Evolutionary conservation across 768 basidiomycete genomes (phyloP).

Genomic region (Auricularia cornea): DNA sequence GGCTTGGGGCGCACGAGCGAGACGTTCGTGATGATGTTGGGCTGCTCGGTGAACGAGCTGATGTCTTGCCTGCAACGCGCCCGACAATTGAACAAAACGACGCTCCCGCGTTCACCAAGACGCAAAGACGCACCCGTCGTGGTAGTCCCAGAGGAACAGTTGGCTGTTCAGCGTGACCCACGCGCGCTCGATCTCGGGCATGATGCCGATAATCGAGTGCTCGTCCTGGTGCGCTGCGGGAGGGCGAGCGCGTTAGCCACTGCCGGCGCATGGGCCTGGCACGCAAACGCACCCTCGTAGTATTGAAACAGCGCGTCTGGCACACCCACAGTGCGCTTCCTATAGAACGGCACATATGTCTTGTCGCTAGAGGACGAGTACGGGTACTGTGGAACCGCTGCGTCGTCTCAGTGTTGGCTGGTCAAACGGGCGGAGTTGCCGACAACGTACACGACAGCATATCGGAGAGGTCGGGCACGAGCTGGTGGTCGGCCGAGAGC

Average conservation of each 20-base stretch:
- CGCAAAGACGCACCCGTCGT: conserved; percentile 61
- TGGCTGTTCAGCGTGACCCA: conserved; percentile 96
- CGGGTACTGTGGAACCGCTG: conserved; percentile 42
- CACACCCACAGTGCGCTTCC: conserved; percentile 64
- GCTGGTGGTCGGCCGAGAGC: conserved; percentile 62
- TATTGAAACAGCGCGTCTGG: conserved; percentile 73
- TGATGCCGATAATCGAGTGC: conserved; percentile 54
- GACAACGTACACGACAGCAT: conserved; percentile 28
- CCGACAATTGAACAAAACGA: neutral
- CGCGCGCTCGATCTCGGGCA: conserved; percentile 87
- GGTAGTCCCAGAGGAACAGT: conserved; percentile 93
- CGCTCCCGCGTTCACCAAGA: conserved; percentile 10
- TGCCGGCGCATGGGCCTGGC: conserved; percentile 7
- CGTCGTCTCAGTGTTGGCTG: too few species aligned
- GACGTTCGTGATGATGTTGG: conserved; percentile 83
- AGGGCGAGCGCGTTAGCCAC: neutral
- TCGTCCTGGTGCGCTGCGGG: neutral
- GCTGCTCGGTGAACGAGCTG: conserved; percentile 84
- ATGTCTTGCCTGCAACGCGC: conserved; percentile 62
- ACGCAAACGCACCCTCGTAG: conserved; percentile 49
- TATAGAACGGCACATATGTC: conserved; percentile 73
- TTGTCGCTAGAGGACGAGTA: conserved; percentile 70
- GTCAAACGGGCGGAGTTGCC: too few species aligned
- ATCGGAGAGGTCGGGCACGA: conserved; percentile 69
- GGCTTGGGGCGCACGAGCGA: conserved; percentile 79